Base-by-base conservation (phyloP, 2,329 filamentous ascomycete genomes). In the Hypoxylon sp. region DNA sequence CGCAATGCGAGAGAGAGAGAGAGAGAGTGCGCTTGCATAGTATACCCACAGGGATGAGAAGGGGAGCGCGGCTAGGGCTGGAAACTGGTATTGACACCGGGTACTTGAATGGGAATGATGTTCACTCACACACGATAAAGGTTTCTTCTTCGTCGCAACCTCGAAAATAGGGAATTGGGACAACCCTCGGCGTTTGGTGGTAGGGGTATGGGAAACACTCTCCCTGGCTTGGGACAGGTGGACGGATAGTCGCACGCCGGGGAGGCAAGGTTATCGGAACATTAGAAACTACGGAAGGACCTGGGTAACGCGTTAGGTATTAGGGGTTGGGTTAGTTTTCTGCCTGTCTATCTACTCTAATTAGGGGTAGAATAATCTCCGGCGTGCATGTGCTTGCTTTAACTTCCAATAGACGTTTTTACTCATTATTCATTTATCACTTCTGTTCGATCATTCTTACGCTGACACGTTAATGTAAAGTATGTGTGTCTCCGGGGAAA, bases 401-500 rank as follows among this genome's bases (percentile, higher is more conserved):
- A 17, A 17, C 31, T 69, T 69, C 54, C 22, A 52, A 67, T 64
- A 67, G 59, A 64, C 51, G 44, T 44, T 67, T 60, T 51, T 29
- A 31, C 51, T 57, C 39, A 31, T 39, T 39, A 19, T 24, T 26
- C 24, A 50, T n/a, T 44, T 31, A 5, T 26, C 31, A 29, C 14
- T 24, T 42, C 9, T 1, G 31, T 6, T 19, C 22, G 46, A 50
- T 31, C 42, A 29, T 14, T 50, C 29, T 50, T 50, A 59, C 55
- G 44, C 55, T 50, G 46, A 59, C 19, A 31, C 31, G 22, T 31
- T 26, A 11, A 39, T 35, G 42, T 42, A 19, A n/a, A 13, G 5
- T 37, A 10, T 48, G n/a, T 42, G 37, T 50, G 19, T 31, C 31
- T n/a, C 29, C 29, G 33, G 19, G 44, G 46, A 59, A 19, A 59